Evolutionary conservation across 2,329 filamentous ascomycete genomes (phyloP).

Genomic region (Alternaria angustiovoidea): DNA sequence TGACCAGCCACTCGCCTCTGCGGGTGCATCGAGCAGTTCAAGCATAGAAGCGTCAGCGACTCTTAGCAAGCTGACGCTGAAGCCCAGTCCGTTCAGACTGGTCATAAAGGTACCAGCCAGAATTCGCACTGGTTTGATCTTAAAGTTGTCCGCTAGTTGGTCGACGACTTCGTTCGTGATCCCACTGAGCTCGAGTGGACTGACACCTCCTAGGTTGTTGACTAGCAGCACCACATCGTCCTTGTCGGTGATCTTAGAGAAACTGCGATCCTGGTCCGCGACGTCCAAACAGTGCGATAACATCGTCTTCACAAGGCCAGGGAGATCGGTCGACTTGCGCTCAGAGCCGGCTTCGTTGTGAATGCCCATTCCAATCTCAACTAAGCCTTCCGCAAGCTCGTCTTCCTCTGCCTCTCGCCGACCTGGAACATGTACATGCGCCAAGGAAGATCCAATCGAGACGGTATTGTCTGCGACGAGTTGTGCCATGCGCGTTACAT

Average conservation of each 20-base stretch:
- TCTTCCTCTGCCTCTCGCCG: slow-evolving; percentile 66
- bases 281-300: slow-evolving; percentile 69
- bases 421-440: slow-evolving; percentile 93
- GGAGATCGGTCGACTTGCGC: slow-evolving; percentile 53
- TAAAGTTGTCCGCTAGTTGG: slow-evolving; percentile 66
- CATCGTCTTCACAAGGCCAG: slow-evolving; percentile 64
- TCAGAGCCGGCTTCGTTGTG: slow-evolving; percentile 70
- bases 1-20: slow-evolving; percentile 73
- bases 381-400: slow-evolving; percentile 66
- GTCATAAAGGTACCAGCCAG: slow-evolving; percentile 76
- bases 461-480: slow-evolving; percentile 78
- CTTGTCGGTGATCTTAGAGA: slow-evolving; percentile 67
- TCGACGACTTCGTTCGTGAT: slow-evolving; percentile 73
- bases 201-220: slow-evolving; percentile 80
- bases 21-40: slow-evolving; percentile 72
- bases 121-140: slow-evolving; percentile 68
- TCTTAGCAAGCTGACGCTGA: slow-evolving; percentile 73
- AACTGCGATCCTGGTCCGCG: slow-evolving; percentile 73
- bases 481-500: slow-evolving; percentile 76
- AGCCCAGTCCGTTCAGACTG: slow-evolving; percentile 74
- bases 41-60: slow-evolving; percentile 72
- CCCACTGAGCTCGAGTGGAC: slow-evolving; percentile 74
- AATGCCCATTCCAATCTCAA: slow-evolving; percentile 77
- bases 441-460: slow-evolving; percentile 83
- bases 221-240: slow-evolving; percentile 73